Base-by-base conservation (phyloP, 1,139 yeast species). In the Ogataea hybrid region DNA sequence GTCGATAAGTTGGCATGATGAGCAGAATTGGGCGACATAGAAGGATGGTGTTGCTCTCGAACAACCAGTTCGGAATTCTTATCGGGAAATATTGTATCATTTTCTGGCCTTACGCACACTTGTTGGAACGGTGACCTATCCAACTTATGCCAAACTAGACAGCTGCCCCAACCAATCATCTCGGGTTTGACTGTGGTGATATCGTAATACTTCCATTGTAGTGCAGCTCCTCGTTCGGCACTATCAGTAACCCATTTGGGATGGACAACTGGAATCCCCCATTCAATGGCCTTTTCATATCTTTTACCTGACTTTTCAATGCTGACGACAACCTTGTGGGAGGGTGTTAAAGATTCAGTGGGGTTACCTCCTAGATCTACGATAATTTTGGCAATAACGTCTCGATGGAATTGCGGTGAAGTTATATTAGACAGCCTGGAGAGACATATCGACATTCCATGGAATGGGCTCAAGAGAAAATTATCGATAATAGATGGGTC, bases 181-280 rank as follows among this genome's bases (percentile, higher is more conserved):
- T 58, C 58, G 14, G 44, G 41, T 12, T 50, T 51, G 1, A 64
- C 49, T 18, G 63, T 52, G 8, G 62, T 64, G 22, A 75, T 52
- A 37, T 70, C 63, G 52, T 73, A 72, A 52, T 75, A 79, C 41
- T 71, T 70, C 38, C 67, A 69, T 22, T 73, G 75, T 38, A 87
- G 59, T 2, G 78, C 68, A 0, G 87, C 88, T 4, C 75, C 77
- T 47, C 95, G 67, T 34, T 69, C 65, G 4, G 78, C 58, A 35
- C 86, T 77, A 58, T 86, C 87, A 16, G 73, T 54, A 3, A 89
- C 62, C 94, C 95, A 89, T 39, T 76, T 64, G 0, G 94, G 92
- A 57, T 84, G 89, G 3, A 87, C 77, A 1, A 81, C 73, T 1
- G 86, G 84, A 3, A 81, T 75, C 5, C 69, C 69, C 90, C 92